Conservation (phyloP, 805 yeast genomes). For the Barnettozyma botsteinii region DNA sequence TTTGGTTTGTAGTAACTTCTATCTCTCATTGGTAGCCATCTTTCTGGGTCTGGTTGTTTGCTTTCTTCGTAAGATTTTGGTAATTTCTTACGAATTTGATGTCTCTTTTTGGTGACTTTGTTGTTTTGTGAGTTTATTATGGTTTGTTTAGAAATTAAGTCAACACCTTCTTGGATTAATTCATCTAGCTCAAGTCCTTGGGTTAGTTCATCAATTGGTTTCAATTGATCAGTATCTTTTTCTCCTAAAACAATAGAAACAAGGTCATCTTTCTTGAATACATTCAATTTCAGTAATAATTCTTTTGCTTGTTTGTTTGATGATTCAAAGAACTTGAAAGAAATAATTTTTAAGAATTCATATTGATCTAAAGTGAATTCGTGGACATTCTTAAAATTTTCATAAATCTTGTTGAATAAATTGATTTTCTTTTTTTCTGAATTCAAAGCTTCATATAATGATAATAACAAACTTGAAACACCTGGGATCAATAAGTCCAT, state of each 20-base stretch:
- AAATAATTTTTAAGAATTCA: conserved; percentile 29
- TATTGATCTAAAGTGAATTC: conserved; percentile 18
- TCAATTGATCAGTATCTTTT: conserved; percentile 16
- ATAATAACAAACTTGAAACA: conserved; percentile 42
- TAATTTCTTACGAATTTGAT: conserved; percentile 29
- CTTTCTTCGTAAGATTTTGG: conserved; percentile 38
- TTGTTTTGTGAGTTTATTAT: conserved; percentile 7
- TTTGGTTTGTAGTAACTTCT: conserved; percentile 79
- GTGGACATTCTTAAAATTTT: conserved; percentile 14
- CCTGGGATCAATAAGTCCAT: conserved; percentile 34
- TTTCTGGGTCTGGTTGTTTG: conserved; percentile 54
- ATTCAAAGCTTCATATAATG: conserved; percentile 43
- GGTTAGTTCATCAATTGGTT: conserved; percentile 26
- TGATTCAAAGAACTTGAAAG: conserved; percentile 30
- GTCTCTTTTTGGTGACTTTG: conserved; percentile 27
- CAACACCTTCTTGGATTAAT: conserved; percentile 23
- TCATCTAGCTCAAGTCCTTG: conserved; percentile 28
- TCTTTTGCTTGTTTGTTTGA: conserved; percentile 9
- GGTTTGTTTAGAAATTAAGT: conserved; percentile 12
- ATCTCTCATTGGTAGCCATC: conserved; percentile 90
- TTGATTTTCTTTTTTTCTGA: conserved; percentile 29
- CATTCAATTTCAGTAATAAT: conserved; percentile 25
- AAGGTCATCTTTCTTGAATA: conserved; percentile 18
- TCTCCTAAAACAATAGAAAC: conserved; percentile 28
- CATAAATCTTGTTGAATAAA: conserved; percentile 29